Percentiles rank a stretch among this genome's conserved stretches.
Evolutionary conservation across 2,329 filamentous ascomycete species (phyloP).

Genomic region (Fusarium sp.): DNA sequence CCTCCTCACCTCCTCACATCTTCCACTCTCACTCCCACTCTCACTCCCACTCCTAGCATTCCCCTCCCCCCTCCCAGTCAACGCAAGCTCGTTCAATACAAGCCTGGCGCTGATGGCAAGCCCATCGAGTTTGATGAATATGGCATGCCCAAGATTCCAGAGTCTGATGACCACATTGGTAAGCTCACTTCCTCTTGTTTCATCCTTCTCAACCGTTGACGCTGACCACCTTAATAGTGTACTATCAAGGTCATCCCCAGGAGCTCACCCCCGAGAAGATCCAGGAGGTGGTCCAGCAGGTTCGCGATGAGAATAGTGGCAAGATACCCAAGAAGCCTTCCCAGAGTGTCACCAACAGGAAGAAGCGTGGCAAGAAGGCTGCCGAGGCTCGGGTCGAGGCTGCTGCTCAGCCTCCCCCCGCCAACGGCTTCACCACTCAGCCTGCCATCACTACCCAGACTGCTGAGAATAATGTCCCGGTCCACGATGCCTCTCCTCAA

Average conservation of each 20-base stretch:
- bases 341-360: conserved; percentile 6
- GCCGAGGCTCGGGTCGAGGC: background rate
- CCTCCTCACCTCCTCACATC: too few species aligned
- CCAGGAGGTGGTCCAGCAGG: background rate
- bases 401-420: background rate
- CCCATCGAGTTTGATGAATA: background rate
- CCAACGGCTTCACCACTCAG: background rate
- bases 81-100: conserved; percentile 3
- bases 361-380: background rate
- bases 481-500: too few species aligned
- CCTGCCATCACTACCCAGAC: background rate
- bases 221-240: conserved; percentile 4
- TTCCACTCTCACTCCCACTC: too few species aligned
- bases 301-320: background rate
- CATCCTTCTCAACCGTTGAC: background rate
- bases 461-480: background rate
- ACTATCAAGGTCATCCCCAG: background rate
- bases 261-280: background rate
- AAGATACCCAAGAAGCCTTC: conserved; percentile 1
- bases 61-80: conserved; percentile 3
- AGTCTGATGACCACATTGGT: background rate
- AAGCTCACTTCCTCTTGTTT: background rate
- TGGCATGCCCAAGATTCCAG: background rate
- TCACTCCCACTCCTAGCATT: too few species aligned
- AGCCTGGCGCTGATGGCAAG: background rate